Percentiles rank a stretch among this genome's conserved stretches.
Conservation (phyloP, 2,329 filamentous ascomycete genomes). For the Coleophoma cylindrospora region DNA sequence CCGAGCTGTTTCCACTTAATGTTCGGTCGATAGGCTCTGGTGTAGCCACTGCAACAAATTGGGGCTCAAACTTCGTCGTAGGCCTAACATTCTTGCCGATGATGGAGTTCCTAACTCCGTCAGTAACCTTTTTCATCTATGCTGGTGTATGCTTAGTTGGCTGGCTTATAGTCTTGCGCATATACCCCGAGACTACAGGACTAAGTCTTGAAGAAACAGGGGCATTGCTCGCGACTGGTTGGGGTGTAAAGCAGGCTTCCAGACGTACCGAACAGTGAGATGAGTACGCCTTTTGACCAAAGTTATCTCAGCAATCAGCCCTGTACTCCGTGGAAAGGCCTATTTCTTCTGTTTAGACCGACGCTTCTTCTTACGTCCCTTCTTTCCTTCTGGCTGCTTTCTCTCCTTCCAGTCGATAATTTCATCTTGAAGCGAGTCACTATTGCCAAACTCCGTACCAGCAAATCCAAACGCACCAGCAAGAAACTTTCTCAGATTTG, state of each 20-base stretch:
- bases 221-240: constrained; percentile 63
- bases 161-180: constrained; percentile 63
- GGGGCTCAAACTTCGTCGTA: constrained; percentile 81
- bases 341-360: no score
- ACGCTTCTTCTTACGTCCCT: no score
- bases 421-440: no score
- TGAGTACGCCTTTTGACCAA: no score
- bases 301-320: no score
- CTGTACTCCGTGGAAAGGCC: no score
- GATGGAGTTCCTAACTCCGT: constrained; percentile 70
- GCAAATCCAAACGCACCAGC: no score
- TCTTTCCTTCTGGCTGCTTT: no score
- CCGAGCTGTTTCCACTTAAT: constrained; percentile 78
- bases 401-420: no score
- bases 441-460: no score
- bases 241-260: constrained; percentile 57
- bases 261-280: constrained; percentile 5
- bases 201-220: constrained; percentile 77
- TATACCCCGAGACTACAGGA: constrained; percentile 85
- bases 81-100: constrained; percentile 84
- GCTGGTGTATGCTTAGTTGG: constrained; percentile 63
- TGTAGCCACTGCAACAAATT: constrained; percentile 76
- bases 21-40: constrained; percentile 70
- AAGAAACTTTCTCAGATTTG: no score
- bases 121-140: constrained; percentile 79